phyloP scores from a whole-genome alignment of 768 basidiomycete species.

The Leccinum truebloodii region DNA sequence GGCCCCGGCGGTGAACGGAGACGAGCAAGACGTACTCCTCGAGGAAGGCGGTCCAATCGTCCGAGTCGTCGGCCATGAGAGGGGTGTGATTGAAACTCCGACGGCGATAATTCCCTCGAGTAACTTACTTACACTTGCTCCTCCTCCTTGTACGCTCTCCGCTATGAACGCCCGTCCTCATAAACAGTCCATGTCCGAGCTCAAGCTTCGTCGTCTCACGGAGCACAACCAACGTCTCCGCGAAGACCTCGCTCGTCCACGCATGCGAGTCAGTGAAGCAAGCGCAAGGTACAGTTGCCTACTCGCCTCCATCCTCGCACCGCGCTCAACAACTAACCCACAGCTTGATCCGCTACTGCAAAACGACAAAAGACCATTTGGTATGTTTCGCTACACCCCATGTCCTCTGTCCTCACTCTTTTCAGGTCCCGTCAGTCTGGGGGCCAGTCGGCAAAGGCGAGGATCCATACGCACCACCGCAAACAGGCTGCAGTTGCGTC shows the following conservation, averaged over 20 bases:
- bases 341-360: conserved; percentile 93
- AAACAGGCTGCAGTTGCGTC: conserved; percentile 68
- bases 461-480: conserved; percentile 89
- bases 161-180: conserved; percentile 74
- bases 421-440: conserved; percentile 87
- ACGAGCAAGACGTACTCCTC: conserved; percentile 22
- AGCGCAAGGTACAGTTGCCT: conserved; percentile 61
- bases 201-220: conserved; percentile 89
- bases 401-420: conserved; percentile 1
- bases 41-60: conserved; percentile 32
- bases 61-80: conserved; percentile 24
- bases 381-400: conserved; percentile 45
- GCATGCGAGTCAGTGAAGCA: conserved; percentile 90
- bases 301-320: not conserved
- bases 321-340: conserved; percentile 1
- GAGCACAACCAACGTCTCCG: conserved; percentile 88
- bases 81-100: conserved; percentile 25
- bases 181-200: conserved; percentile 97
- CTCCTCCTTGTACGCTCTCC: conserved; percentile 9
- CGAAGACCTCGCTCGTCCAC: conserved; percentile 88
- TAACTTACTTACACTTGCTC: conserved; percentile 8
- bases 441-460: conserved; percentile 86
- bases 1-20: not conserved
- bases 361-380: conserved; percentile 87
- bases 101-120: not conserved